Conservation (phyloP, 768 basidiomycete genomes). For the Fomitopsis serialis region DNA sequence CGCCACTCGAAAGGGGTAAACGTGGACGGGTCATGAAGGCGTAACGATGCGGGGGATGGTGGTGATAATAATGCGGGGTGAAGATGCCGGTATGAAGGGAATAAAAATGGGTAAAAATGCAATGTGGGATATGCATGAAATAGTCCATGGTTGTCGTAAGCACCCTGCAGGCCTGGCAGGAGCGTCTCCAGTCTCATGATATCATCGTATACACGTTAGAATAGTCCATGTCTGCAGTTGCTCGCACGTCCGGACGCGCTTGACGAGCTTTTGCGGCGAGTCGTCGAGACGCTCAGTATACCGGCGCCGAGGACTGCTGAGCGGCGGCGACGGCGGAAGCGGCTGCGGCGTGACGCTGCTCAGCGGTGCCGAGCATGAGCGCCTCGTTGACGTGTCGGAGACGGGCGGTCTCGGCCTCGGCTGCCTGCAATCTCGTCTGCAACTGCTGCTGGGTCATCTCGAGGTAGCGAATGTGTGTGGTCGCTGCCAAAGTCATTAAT, state of each 20-base stretch:
- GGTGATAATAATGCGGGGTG: conserved; percentile 5
- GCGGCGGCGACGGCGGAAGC: conserved; percentile 49
- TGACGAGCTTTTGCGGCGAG: conserved; percentile 21
- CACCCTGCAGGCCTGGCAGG: conserved; percentile 52
- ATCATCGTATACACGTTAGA: conserved; percentile 21
- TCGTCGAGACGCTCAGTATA: conserved; percentile 10
- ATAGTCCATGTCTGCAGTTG: conserved; percentile 20
- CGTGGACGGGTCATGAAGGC: conserved; percentile 1
- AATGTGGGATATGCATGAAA: conserved; percentile 23
- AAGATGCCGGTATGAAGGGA: conserved; percentile 22
- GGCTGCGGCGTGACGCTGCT: conserved; percentile 58
- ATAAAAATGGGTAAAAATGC: conserved; percentile 24
- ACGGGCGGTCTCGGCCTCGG: conserved; percentile 76
- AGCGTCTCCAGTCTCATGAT: conserved; percentile 15
- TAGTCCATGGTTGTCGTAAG: conserved; percentile 42
- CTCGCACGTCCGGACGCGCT: conserved; percentile 21
- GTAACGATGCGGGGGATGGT: conserved; percentile 6
- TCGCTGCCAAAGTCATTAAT: conserved; percentile 41
- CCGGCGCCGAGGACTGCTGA: conserved; percentile 31
- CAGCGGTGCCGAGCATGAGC: conserved; percentile 80
- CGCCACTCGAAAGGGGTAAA: conserved; percentile 9
- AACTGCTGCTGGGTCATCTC: conserved; percentile 74
- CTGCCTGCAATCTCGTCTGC: conserved; percentile 70
- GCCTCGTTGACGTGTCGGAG: conserved; percentile 84
- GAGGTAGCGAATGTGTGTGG: conserved; percentile 82